Conservation (phyloP, 371 early-diverging fungal genomes). For the Actinomortierella ambigua region DNA sequence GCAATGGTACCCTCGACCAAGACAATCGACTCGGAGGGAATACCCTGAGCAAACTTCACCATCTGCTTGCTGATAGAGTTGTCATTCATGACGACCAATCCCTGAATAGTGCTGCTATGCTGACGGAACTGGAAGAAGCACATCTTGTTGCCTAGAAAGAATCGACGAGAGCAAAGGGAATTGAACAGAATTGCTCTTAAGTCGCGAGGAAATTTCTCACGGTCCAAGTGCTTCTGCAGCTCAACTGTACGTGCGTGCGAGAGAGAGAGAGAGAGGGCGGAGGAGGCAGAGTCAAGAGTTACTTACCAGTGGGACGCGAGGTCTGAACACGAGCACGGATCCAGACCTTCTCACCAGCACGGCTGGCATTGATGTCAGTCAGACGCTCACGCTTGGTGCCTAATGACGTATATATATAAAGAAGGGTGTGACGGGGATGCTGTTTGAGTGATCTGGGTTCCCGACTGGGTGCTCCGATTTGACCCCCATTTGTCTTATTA, state of each 20-base stretch:
- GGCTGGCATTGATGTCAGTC: constrained; percentile 60
- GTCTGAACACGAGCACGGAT: constrained; percentile 92
- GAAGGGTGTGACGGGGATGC: too few relatives aligned
- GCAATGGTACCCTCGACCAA: constrained; percentile 82
- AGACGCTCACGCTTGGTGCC: constrained; percentile 59
- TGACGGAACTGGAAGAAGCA: constrained; percentile 95
- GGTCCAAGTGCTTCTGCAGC: too few relatives aligned
- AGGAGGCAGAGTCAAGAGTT: too few relatives aligned
- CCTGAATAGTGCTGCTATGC: constrained; percentile 88
- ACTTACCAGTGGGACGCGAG: constrained; percentile 81
- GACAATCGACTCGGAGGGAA: constrained; percentile 91
- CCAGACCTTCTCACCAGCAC: constrained; percentile 78
- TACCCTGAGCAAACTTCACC: constrained; percentile 88
- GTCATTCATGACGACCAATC: constrained; percentile 74
- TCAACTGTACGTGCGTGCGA: too few relatives aligned
- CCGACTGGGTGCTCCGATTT: neutral
- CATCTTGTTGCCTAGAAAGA: constrained; percentile 71
- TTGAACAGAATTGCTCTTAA: too few relatives aligned
- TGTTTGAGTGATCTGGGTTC: neutral
- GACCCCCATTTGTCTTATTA: neutral
- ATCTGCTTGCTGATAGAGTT: constrained; percentile 89
- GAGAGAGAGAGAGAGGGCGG: neutral
- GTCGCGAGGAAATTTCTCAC: too few relatives aligned
- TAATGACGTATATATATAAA: constrained; percentile 16
- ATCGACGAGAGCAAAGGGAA: neutral